phyloP scores from a whole-genome alignment of 2,329 filamentous ascomycete species.

The Monascus ruber region DNA sequence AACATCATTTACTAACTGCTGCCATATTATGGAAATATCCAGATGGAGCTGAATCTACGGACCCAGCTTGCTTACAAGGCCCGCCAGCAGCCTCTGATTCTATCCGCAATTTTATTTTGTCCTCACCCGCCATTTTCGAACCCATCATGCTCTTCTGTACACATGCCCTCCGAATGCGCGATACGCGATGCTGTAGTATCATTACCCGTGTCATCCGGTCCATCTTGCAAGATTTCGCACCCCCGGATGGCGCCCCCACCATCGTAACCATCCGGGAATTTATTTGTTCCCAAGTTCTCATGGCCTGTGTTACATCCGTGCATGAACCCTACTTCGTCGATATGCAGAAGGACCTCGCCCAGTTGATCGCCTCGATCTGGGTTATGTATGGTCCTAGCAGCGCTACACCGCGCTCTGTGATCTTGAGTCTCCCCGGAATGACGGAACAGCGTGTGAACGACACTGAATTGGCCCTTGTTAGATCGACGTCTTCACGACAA shows the following conservation, averaged over 20 bases:
- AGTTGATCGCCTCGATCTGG: slow-evolving; percentile 76
- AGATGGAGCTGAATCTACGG: slow-evolving; percentile 20
- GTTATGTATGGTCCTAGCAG: slow-evolving; percentile 61
- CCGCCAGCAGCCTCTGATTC: slow-evolving; percentile 40
- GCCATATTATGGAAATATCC: slow-evolving; percentile 16
- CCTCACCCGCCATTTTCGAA: slow-evolving; percentile 66
- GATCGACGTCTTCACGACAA: slow-evolving; percentile 52
- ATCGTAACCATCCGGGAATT: slow-evolving; percentile 70
- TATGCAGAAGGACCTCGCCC: slow-evolving; percentile 81
- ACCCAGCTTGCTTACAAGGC: slow-evolving; percentile 21
- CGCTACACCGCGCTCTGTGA: slow-evolving; percentile 58
- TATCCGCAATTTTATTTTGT: slow-evolving; percentile 73
- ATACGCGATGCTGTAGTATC: slow-evolving; percentile 76
- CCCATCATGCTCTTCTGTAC: slow-evolving; percentile 85
- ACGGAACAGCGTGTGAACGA: slow-evolving; percentile 54
- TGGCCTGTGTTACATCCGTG: slow-evolving; percentile 78
- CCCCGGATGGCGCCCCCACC: slow-evolving; percentile 36
- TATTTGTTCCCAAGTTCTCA: slow-evolving; percentile 77
- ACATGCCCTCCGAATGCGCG: slow-evolving; percentile 78
- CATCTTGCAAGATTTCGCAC: slow-evolving; percentile 66
- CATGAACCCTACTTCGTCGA: slow-evolving; percentile 97
- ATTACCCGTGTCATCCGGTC: slow-evolving; percentile 78
- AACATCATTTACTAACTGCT: slow-evolving; percentile 4
- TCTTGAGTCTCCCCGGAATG: slow-evolving; percentile 73
- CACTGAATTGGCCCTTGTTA: slow-evolving; percentile 47